phyloP scores from a whole-genome alignment of 352 stramenopile genomes.

The Globisporangium recalcitrans region DNA sequence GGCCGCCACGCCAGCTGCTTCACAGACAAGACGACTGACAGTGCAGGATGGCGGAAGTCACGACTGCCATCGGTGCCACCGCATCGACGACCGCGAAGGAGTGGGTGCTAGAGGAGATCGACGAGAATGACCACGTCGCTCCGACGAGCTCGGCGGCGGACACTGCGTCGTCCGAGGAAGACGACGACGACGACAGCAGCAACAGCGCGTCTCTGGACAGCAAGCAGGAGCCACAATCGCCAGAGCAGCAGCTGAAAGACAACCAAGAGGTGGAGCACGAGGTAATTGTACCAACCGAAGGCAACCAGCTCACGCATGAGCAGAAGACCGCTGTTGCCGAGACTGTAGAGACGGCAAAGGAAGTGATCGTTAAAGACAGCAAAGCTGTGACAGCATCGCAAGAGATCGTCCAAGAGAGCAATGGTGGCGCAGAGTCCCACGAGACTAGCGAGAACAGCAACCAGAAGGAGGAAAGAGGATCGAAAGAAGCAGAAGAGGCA shows the following conservation, averaged over 20 bases:
- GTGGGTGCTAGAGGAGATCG: not conserved
- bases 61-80: not conserved
- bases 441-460: not conserved
- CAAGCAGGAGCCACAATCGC: not conserved
- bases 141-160: not conserved
- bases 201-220: not conserved
- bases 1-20: not conserved
- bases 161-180: slow-evolving; percentile 10
- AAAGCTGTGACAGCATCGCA: not conserved
- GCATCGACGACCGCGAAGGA: not conserved
- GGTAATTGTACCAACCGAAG: not conserved
- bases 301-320: slow-evolving; percentile 5
- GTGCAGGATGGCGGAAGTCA: not conserved
- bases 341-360: not conserved
- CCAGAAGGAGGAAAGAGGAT: not conserved
- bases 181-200: slow-evolving; percentile 9
- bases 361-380: not conserved
- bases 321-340: not conserved
- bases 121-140: not conserved
- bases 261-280: not conserved
- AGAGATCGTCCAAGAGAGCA: not conserved
- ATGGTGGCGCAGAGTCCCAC: not conserved
- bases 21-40: not conserved
- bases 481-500: not conserved
- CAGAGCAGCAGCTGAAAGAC: not conserved